A percentile compares a stretch with the other conserved stretches of the same genome.
phyloP scores from a whole-genome alignment of 148 eudicot species.

The Heliosperma pusillum region DNA sequence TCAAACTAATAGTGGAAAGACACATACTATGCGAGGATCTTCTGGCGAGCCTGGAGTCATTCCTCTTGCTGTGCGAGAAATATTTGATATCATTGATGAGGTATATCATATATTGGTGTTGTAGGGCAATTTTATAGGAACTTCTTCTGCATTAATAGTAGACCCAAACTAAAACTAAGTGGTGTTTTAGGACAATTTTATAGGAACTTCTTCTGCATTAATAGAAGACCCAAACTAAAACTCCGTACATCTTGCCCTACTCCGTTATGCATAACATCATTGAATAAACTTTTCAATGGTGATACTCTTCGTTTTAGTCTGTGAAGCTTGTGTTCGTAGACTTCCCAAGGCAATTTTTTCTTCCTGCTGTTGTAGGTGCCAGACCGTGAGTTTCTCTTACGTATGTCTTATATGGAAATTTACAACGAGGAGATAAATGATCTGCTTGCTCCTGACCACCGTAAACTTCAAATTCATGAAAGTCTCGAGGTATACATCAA shows the following conservation, averaged over 20 bases:
- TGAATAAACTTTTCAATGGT: neutral
- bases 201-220: neutral
- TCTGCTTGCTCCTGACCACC: slow-evolving; percentile 83
- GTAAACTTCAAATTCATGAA: slow-evolving; percentile 90
- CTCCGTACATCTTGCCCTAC: neutral
- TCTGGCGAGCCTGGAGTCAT: slow-evolving; percentile 83
- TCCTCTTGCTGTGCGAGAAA: slow-evolving; percentile 75
- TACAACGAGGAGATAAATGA: slow-evolving; percentile 97
- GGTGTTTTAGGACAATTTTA: neutral
- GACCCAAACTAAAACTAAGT: neutral
- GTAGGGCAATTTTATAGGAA: neutral
- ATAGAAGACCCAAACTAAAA: neutral
- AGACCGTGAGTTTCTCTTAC: slow-evolving; percentile 77
- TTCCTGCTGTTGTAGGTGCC: slow-evolving; percentile 41
- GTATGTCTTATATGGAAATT: slow-evolving; percentile 98
- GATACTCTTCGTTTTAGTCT: neutral
- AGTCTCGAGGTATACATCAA: slow-evolving; percentile 60
- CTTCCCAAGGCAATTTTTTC: neutral
- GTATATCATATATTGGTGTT: slow-evolving; percentile 29
- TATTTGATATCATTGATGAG: slow-evolving; percentile 74
- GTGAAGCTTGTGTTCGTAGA: neutral
- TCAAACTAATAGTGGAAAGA: slow-evolving; percentile 95
- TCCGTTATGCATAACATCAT: neutral
- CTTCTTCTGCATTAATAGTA: neutral
- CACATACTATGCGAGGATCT: slow-evolving; percentile 96